Conservation (phyloP, 169 alveolate genomes). For the Amoebophrya sp. region DNA sequence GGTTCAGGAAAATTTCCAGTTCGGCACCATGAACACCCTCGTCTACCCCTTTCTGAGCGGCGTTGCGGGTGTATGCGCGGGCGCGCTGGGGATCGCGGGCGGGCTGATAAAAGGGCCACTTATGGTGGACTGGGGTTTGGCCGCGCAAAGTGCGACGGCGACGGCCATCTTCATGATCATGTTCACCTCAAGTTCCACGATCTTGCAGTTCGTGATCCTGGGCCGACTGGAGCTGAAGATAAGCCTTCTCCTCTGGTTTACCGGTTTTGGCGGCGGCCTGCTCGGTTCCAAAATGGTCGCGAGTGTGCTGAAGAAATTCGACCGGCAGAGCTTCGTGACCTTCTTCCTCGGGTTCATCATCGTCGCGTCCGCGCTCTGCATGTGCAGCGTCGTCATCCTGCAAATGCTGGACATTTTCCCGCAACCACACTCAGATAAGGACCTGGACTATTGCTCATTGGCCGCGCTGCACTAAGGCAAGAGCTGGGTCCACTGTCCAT, state of each 20-base stretch:
- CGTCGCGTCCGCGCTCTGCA: slow-evolving; percentile 32
- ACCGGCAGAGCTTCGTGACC: slow-evolving; percentile 42
- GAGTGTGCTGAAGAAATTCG: slow-evolving; percentile 16
- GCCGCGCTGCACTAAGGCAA: not conserved
- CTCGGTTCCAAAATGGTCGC: slow-evolving; percentile 39
- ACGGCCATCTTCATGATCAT: slow-evolving; percentile 50
- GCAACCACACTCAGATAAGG: not conserved
- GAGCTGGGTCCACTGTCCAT: too few species aligned
- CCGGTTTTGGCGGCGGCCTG: slow-evolving; percentile 40
- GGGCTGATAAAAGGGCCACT: slow-evolving; percentile 50
- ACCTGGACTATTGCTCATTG: not conserved
- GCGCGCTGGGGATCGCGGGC: slow-evolving; percentile 47
- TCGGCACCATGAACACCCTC: slow-evolving; percentile 7
- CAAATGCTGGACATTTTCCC: not conserved
- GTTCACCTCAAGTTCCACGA: slow-evolving; percentile 45
- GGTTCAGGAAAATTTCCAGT: not conserved
- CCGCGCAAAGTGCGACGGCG: slow-evolving; percentile 44
- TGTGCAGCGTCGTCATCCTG: slow-evolving; percentile 13
- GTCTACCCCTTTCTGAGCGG: slow-evolving; percentile 40
- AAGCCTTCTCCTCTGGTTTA: slow-evolving; percentile 30
- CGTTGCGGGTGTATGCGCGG: slow-evolving; percentile 47
- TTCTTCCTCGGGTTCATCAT: slow-evolving; percentile 40
- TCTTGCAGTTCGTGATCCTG: slow-evolving; percentile 41
- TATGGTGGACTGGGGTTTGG: slow-evolving; percentile 45
- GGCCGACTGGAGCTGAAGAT: slow-evolving; percentile 36